Evolutionary conservation across 1,284 basidiomycete genomes (phyloP).

Genomic region (Paramarasmius palmivorus): DNA sequence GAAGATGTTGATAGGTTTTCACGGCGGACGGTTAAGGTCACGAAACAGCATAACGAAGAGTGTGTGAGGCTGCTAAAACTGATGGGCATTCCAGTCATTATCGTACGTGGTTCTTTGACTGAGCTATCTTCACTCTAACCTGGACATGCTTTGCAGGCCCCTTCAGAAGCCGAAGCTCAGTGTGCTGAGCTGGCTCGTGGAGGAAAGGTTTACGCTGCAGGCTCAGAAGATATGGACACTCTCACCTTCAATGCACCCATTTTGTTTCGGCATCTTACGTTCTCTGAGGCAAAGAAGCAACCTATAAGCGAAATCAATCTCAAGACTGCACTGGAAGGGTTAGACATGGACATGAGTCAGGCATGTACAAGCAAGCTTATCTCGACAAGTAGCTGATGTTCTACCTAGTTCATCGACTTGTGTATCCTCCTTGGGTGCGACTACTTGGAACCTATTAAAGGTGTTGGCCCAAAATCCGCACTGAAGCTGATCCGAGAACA

Average conservation of each 20-base stretch:
- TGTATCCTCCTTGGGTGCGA: conserved; percentile 98
- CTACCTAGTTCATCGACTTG: conserved; percentile 87
- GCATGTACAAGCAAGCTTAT: conserved; percentile 39
- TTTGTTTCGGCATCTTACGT: conserved; percentile 93
- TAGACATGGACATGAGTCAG: conserved; percentile 91
- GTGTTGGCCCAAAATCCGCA: conserved; percentile 94
- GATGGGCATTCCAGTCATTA: conserved; percentile 97
- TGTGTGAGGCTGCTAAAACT: conserved; percentile 85
- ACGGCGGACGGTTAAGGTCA: conserved; percentile 92
- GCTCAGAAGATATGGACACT: conserved; percentile 99
- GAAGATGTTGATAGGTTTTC: conserved; percentile 94
- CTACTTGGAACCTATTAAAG: conserved; percentile 96
- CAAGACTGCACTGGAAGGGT: conserved; percentile 80
- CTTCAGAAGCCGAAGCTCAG: conserved; percentile 98
- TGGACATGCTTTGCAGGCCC: conserved; percentile 62
- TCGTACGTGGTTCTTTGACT: conserved; percentile 49
- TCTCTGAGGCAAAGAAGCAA: conserved; percentile 97
- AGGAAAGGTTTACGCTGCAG: conserved; percentile 95
- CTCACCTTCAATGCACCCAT: conserved; percentile 94
- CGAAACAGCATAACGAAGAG: conserved; percentile 95
- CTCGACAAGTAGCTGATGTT: background rate
- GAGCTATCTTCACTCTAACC: background rate
- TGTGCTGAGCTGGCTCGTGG: conserved; percentile 96
- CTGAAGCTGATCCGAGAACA: conserved; percentile 91
- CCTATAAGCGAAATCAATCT: conserved; percentile 96